These are phyloP conservation scores for Corynascus novoguineensis DNA, from an alignment of 495 filamentous ascomycete species.

Conservation along the genomic window DNA sequence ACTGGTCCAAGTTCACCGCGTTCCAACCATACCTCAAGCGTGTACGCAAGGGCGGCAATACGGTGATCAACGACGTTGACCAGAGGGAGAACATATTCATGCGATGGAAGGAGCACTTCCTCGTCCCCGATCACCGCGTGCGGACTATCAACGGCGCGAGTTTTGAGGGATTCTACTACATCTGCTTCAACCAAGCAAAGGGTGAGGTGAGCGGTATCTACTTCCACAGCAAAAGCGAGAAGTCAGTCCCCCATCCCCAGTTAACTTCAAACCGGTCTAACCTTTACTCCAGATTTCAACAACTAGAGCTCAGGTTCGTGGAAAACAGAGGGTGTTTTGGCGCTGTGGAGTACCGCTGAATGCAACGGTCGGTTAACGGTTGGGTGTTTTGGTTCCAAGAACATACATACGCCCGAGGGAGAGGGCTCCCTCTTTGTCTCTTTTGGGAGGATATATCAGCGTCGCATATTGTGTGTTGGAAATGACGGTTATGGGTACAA, in stretches of 20 bases:
- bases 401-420: background rate
- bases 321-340: slow-evolving; percentile 77
- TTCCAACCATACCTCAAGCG: slow-evolving; percentile 74
- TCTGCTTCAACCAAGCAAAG: slow-evolving; percentile 90
- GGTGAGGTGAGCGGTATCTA: slow-evolving; percentile 90
- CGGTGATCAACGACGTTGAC: slow-evolving; percentile 59
- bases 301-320: slow-evolving; percentile 84
- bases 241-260: slow-evolving; percentile 50
- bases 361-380: background rate
- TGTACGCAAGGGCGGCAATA: slow-evolving; percentile 55
- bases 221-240: slow-evolving; percentile 95
- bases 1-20: slow-evolving; percentile 86
- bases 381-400: background rate
- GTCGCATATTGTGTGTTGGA: slow-evolving; percentile 1
- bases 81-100: slow-evolving; percentile 94
- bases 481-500: background rate
- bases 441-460: slow-evolving; percentile 12
- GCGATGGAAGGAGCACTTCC: slow-evolving; percentile 99
- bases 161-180: slow-evolving; percentile 99
- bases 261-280: slow-evolving; percentile 4
- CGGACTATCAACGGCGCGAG: slow-evolving; percentile 85
- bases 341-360: slow-evolving; percentile 89
- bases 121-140: slow-evolving; percentile 92
- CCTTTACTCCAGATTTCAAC: slow-evolving; percentile 63
- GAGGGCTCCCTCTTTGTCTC: background rate